These are phyloP conservation scores for Dothistroma septosporum DNA, from an alignment of 2,329 filamentous ascomycete species.

Conservation along the genomic window DNA sequence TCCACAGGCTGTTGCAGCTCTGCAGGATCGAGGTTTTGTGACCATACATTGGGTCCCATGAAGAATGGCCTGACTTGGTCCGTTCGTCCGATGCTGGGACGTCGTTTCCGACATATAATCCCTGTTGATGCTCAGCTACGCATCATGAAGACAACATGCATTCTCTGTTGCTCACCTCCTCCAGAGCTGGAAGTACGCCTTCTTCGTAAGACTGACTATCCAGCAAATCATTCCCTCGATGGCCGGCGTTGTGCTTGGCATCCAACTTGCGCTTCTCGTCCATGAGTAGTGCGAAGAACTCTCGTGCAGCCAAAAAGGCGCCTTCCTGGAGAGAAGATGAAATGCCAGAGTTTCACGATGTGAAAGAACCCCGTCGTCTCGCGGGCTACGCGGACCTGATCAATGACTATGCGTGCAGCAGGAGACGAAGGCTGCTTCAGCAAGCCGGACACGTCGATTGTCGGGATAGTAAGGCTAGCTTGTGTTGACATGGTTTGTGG, in stretches of 20 bases:
- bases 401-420: slow-evolving; percentile 22
- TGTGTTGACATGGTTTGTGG: no score
- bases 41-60: slow-evolving; percentile 43
- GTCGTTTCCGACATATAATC: slow-evolving; percentile 43
- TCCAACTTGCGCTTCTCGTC: slow-evolving; percentile 39
- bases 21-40: slow-evolving; percentile 27
- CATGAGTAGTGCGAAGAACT: slow-evolving; percentile 40
- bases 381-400: not conserved
- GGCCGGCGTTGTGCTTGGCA: slow-evolving; percentile 7
- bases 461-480: slow-evolving; percentile 27
- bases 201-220: slow-evolving; percentile 19
- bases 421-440: slow-evolving; percentile 23
- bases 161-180: slow-evolving; percentile 1
- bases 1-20: slow-evolving; percentile 27
- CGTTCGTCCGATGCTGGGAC: not conserved
- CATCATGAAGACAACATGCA: not conserved
- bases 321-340: slow-evolving; percentile 37
- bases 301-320: slow-evolving; percentile 39
- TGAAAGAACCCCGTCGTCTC: slow-evolving; percentile 42
- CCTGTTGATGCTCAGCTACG: not conserved
- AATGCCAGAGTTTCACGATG: slow-evolving; percentile 41
- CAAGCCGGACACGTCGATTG: slow-evolving; percentile 41
- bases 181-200: not conserved
- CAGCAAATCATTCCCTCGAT: slow-evolving; percentile 10
- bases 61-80: slow-evolving; percentile 1